Base-by-base conservation (phyloP, 2,329 filamentous ascomycete genomes). In the Rutstroemia sp. region DNA sequence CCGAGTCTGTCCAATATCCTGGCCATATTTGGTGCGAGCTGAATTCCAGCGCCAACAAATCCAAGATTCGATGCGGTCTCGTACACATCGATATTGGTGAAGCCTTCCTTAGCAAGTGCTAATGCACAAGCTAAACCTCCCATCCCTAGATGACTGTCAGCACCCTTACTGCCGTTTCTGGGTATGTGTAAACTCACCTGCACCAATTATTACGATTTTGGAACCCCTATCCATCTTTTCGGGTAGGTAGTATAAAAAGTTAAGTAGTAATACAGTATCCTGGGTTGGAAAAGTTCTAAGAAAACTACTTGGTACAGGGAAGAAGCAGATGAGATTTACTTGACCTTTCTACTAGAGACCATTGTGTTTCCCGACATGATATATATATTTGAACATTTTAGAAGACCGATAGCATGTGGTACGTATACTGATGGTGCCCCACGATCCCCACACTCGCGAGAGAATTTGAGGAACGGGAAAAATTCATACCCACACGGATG, bases 11-110 rank as follows among this genome's bases (percentile, higher is more conserved):
- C 84, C 12, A 94, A 77, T 8, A 94, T 87, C 2, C 87, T 80
- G 3, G 85, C 84, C 79, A 92, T 87, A 63, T 94, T 95, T 0
- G 89, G 89, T 0, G 89, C 87, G 57, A 92, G 77, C 69, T 95
- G 89, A 62, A 94, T 92, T 5, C 89, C 89, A 1, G 89, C 89
- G 23, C 89, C 89, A 1, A 92, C 88, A 64, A 92, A 92, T 5
- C 88, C 88, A 4, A 92, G 77, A 61, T 83, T 80, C 4, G 84
- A 81, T 0, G 88, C 88, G 38, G 78, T 80, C 69, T 92, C 89
- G 69, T 84, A 92, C 51, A 92, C 81, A 54, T 86, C 76, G 65
- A 92, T 85, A 57, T 87, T 75, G 61, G 76, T 81, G 72, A 92
- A 92, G 7, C 88, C 89, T 64, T 84, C 83, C 72, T 87, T 87